phyloP scores from a whole-genome alignment of 345 rosid species.

The Noccaea bulbosa region DNA sequence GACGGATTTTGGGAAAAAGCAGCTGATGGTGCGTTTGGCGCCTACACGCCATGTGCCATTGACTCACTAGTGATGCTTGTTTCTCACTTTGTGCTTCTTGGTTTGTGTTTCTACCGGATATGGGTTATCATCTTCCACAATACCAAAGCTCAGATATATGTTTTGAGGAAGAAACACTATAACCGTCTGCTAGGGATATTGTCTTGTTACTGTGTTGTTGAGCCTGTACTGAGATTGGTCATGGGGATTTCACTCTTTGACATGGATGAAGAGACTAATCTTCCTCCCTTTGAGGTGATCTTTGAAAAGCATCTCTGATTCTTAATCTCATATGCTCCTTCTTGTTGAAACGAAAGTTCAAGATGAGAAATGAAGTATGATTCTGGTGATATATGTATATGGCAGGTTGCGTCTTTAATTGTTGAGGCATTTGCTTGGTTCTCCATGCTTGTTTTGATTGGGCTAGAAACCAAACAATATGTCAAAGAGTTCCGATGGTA shows the following conservation, averaged over 20 bases:
- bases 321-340: constrained; percentile 2
- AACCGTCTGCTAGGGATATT: constrained; percentile 61
- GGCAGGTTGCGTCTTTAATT: constrained; percentile 65
- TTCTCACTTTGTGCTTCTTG: constrained; percentile 73
- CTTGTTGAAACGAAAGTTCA: constrained; percentile 13
- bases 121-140: constrained; percentile 65
- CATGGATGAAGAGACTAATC: constrained; percentile 55
- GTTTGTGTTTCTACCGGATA: constrained; percentile 70
- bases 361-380: background rate
- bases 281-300: constrained; percentile 85
- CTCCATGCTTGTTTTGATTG: constrained; percentile 70
- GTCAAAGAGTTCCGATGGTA: constrained; percentile 79
- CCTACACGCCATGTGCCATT: constrained; percentile 74
- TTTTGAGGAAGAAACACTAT: constrained; percentile 67
- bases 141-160: constrained; percentile 61
- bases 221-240: constrained; percentile 74
- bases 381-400: background rate
- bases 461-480: constrained; percentile 68
- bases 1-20: constrained; percentile 65
- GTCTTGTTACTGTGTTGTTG: constrained; percentile 68
- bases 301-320: constrained; percentile 9
- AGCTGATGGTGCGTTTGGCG: constrained; percentile 71
- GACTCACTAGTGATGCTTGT: constrained; percentile 64
- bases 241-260: constrained; percentile 67
- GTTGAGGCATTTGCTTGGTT: constrained; percentile 83